Base-by-base conservation (phyloP, 192 early-diverging fungal species). In the Entrophospora sp. region DNA sequence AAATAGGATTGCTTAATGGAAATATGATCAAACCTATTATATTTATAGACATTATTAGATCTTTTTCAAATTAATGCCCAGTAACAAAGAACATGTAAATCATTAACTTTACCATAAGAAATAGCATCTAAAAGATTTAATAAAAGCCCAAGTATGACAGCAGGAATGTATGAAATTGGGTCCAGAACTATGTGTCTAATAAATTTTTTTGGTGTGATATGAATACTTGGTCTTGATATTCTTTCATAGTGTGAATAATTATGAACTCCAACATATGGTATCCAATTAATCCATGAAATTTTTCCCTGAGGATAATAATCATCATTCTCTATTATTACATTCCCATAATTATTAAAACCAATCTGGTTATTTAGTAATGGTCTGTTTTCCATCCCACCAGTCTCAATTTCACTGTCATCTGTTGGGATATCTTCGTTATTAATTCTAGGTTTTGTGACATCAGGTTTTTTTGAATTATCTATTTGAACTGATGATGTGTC, bases 101-200 rank as follows among this genome's bases (percentile, higher is more conserved):
- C 8, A 43, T 22, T 18, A 5, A 16, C 36, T 42, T 61, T 84
- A 67, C 89, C 89, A 74, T 89, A 91, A 30, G 88, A 89, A 34
- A 96, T 82, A 9, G 92, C 92, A 72, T 98, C 96, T 37, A 98
- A 77, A 38, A 98, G 70, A 75, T 94, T 98, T 35, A 98, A 76
- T 43, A 96, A 82, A 38, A 97, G 72, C 1, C 92, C 95, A 9
- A 98, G 81, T 34, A 92, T 73, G 3, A 95, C 95, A 0, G 94
- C 94, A 5, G 96, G 96, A 6, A 94, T 75, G 67, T 84, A 91
- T 22, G 80, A 77, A 49, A 87, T 48, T 0, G 85, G 87, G 55
- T 80, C 77, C 10, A 75, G 34, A 13, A 80, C 20, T 20, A 61
- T 25, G 9, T 75, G 25, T 42, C 18, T 30, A 52, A 61, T 48